These are phyloP conservation scores for Gastrodia elata DNA, from an alignment of 106 monocot genomes.

Conservation along the genomic window DNA sequence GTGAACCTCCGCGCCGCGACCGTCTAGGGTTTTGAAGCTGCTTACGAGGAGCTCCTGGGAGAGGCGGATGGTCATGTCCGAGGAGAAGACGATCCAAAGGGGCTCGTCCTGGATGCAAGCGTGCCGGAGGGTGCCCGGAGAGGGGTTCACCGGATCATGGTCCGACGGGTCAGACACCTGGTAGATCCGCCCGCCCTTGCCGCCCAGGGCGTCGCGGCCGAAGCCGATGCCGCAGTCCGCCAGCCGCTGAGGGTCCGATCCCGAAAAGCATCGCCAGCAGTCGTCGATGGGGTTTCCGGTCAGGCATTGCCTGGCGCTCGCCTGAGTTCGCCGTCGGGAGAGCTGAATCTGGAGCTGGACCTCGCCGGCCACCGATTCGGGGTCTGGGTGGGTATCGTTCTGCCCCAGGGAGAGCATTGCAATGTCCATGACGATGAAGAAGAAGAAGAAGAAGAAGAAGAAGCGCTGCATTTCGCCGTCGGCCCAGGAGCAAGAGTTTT, in stretches of 20 bases:
- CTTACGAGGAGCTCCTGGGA: constrained; percentile 54
- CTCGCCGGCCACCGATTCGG: not conserved
- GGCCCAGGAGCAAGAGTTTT: not conserved
- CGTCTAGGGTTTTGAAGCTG: constrained; percentile 75
- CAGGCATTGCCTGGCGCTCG: not conserved
- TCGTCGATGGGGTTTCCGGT: constrained; percentile 76
- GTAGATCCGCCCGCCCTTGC: constrained; percentile 44
- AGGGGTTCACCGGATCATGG: constrained; percentile 42
- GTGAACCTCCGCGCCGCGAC: constrained; percentile 58
- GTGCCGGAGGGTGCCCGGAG: constrained; percentile 51
- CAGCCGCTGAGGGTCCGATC: constrained; percentile 42
- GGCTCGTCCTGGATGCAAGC: constrained; percentile 53
- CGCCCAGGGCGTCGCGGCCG: constrained; percentile 49
- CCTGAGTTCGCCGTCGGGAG: not conserved
- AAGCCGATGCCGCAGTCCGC: constrained; percentile 77
- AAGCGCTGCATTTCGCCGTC: constrained; percentile 1
- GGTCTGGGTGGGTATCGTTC: constrained; percentile 4
- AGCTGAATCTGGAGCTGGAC: constrained; percentile 1
- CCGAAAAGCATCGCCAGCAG: constrained; percentile 63
- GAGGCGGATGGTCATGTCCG: constrained; percentile 51
- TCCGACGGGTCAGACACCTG: constrained; percentile 50
- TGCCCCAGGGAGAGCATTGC: not conserved
- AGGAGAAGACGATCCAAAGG: constrained; percentile 63
- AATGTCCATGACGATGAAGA: not conserved
- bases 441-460: not conserved